Base-by-base conservation (phyloP, 2,329 filamentous ascomycete genomes). In the Thielaviopsis euricoi region DNA sequence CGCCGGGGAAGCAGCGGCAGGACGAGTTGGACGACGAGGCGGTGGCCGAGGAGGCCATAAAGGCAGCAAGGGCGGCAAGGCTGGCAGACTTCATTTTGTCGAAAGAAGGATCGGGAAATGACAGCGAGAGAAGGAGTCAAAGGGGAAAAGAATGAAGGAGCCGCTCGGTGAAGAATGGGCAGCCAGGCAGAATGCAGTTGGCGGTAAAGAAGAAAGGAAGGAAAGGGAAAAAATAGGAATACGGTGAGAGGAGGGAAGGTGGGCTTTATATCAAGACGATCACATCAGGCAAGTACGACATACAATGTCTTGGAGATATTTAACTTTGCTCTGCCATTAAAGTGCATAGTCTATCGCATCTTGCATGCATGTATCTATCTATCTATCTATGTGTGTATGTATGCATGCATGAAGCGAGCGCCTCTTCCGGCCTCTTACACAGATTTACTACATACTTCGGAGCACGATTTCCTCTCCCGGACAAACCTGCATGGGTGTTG, bases 1-100 rank as follows among this genome's bases (percentile, higher is more conserved):
- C 76, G 17, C 73, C 74, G 0, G 80, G 79, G 46, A 76, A 70
- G 65, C 71, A 74, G 13, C 70, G 70, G 63, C 75, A 78, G 23
- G 53, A 53, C 17, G 50, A 40, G 50, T 52, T 56, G 23, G 17
- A 25, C 40, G 17, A 25, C 40, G 51, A 25, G 22, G 53, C 53
- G 22, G 26, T 3, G 22, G 48, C 49, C 6, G 56, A 51, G 33
- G 26, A 9, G 29, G 26, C 49, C 22, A 55, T 19, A 52, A 55
- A 52, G 50, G 55, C 50, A 25, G 53, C 57, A 55, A 58, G 53
- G 15, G 46, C 51, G 46, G n/a, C 25, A 26, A 46, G 19, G 33
- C 46, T 9, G 29, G 15, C 48, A 22, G 40, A 15, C 26, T 33
- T 58, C 56, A 51, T 33, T 26, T 10, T 55, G 15, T 19, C 13